phyloP scores from a whole-genome alignment of 768 basidiomycete species.

The Rhodotorula kratochvilovae region DNA sequence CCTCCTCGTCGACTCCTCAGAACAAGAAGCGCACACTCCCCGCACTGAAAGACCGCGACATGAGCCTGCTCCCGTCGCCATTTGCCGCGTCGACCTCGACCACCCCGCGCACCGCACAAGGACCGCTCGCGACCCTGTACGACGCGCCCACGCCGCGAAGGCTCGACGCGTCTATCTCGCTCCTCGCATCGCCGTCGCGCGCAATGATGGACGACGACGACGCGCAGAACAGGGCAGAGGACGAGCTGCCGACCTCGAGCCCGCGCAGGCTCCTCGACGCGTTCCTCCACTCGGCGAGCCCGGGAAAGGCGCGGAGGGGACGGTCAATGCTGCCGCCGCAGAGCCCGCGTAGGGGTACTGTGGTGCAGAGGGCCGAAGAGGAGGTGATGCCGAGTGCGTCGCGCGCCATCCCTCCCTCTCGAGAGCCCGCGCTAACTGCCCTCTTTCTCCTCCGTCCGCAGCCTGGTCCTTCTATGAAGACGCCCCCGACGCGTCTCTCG shows the following conservation, averaged over 20 bases:
- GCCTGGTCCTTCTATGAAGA: constrained; percentile 30
- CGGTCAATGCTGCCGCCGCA: not conserved
- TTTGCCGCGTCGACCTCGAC: not conserved
- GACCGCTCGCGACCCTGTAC: constrained; percentile 11
- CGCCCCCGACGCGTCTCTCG: not conserved
- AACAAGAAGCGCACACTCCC: not conserved
- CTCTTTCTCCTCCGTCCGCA: not conserved
- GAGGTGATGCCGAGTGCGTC: not conserved
- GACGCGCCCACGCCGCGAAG: not conserved
- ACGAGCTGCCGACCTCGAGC: not conserved
- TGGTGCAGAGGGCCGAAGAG: not conserved
- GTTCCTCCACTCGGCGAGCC: not conserved
- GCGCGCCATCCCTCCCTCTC: not conserved
- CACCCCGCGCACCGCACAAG: not conserved
- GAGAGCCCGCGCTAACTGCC: not conserved
- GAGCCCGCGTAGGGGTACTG: not conserved
- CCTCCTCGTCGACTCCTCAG: not conserved
- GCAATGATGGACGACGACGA: constrained; percentile 17
- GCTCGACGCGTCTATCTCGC: not conserved
- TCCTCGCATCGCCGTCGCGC: not conserved
- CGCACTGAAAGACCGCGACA: not conserved
- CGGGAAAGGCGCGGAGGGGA: not conserved
- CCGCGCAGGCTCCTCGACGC: constrained; percentile 25
- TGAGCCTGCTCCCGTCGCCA: constrained; percentile 13
- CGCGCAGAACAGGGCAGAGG: not conserved